These are phyloP conservation scores for Thermomucor indicae-seudaticae DNA, from an alignment of 371 early-diverging fungal species.

Conservation along the genomic window DNA sequence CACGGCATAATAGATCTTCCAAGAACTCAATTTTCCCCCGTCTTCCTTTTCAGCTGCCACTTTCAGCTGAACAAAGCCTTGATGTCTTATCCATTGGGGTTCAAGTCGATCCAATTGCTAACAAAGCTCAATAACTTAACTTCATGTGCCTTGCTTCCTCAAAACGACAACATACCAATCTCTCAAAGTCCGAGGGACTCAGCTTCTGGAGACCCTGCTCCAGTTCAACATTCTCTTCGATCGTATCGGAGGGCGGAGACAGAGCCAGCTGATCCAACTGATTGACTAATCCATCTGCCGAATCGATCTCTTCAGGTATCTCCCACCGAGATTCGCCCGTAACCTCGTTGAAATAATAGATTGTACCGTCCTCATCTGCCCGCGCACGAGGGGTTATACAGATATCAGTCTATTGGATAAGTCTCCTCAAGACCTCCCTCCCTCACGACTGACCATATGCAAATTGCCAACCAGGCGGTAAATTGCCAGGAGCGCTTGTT, in stretches of 20 bases:
- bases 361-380: conserved; percentile 25
- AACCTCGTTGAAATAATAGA: conserved; percentile 47
- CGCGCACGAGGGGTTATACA: neutral
- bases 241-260: conserved; percentile 1
- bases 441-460: conserved; percentile 28
- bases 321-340: conserved; percentile 53
- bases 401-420: neutral
- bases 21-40: conserved; percentile 41
- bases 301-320: conserved; percentile 5
- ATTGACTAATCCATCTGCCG: neutral
- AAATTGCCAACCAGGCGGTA: conserved; percentile 27
- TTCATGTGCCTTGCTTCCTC: neutral
- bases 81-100: conserved; percentile 30
- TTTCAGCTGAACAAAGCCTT: conserved; percentile 46
- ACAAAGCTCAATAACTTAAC: neutral
- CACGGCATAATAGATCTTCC: conserved; percentile 45
- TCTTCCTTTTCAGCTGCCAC: conserved; percentile 43
- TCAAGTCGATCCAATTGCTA: conserved; percentile 36
- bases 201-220: conserved; percentile 15
- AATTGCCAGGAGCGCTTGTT: neutral
- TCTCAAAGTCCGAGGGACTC: conserved; percentile 26
- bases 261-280: conserved; percentile 18
- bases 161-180: conserved; percentile 18
- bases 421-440: neutral
- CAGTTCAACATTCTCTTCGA: conserved; percentile 8